Evolutionary conservation across 2,329 filamentous ascomycete genomes (phyloP), one percentile per base, ranked within the genome.

Genomic region (Epichloe sp.): DNA sequence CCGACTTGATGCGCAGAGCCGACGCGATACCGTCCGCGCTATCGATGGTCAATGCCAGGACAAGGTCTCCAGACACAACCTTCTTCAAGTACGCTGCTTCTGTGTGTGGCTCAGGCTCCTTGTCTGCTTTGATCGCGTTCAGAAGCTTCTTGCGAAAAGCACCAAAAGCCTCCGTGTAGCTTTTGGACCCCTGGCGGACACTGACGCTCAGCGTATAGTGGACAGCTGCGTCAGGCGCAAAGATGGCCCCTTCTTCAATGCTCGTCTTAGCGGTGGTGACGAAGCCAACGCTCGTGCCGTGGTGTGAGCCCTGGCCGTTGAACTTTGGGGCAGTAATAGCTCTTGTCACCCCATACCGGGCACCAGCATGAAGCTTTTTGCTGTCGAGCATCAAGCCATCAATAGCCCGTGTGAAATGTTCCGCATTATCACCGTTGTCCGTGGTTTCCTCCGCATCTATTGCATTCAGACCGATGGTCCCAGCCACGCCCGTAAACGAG

Each of bases 21-120:
- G 78, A 66, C 2, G 79, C 76, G 53, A 85, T 84, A 19, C 72
- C 71, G 57, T 85, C 82, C 6, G 81, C 82, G 53, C 76, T 81
- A 59, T 85, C 77, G 11, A 76, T 76, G 0, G 74, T 79, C 11
- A 85, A 60, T 4, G 75, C 78, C 1, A 86, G 70, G 0, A 80
- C 72, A 2, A 76, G 59, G 3, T 73, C 64, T 21, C 78, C 80
- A 2, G 67, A 60, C 2, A 83, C 66, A 0, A 83, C 80, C 57
- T 71, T 70, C 54, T 67, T 71, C 19, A 81, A 69, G 58, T 73
- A 81, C 3, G 70, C 66, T 1, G 64, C 63, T 58, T 79, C 76
- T 0, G 72, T 72, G 58, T 69, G 78, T 0, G 63, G 55, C 17
- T 76, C 69, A 6, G 65, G 51, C 8, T 55, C 41, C 31, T 48